Percentiles rank a stretch among this genome's conserved stretches.
These are phyloP conservation scores for Verticillium nubilum DNA, from an alignment of 2,329 filamentous ascomycete genomes.

Conservation along the genomic window DNA sequence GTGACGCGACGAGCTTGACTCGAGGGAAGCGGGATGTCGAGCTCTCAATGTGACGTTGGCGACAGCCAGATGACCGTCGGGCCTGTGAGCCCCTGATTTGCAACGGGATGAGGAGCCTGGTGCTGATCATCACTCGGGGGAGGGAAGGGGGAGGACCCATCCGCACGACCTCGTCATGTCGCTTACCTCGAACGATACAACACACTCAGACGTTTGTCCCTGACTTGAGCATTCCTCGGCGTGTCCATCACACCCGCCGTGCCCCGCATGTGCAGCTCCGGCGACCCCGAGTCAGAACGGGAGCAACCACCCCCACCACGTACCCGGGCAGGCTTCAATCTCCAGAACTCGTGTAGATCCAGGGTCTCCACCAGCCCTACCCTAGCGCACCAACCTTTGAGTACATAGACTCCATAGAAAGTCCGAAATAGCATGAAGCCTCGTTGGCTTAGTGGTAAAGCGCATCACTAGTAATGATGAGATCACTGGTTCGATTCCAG, in stretches of 20 bases:
- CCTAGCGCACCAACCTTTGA: neutral
- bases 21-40: neutral
- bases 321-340: neutral
- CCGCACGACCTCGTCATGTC: neutral
- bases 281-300: neutral
- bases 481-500: constrained; percentile 14
- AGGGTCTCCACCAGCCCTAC: neutral
- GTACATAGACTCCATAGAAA: no score
- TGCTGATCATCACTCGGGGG: no score
- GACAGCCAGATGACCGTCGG: no score
- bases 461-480: constrained; percentile 15
- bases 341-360: neutral
- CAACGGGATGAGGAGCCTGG: no score
- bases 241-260: no score
- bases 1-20: no score
- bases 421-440: constrained; percentile 4
- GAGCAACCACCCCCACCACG: no score
- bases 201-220: neutral
- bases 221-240: neutral
- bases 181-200: neutral
- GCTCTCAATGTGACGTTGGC: neutral
- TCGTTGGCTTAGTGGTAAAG: constrained; percentile 16
- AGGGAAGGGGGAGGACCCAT: no score
- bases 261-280: neutral
- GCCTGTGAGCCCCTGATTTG: no score